Base-by-base conservation (phyloP, 345 rosid genomes). In the Mallotus nudiflorus region DNA sequence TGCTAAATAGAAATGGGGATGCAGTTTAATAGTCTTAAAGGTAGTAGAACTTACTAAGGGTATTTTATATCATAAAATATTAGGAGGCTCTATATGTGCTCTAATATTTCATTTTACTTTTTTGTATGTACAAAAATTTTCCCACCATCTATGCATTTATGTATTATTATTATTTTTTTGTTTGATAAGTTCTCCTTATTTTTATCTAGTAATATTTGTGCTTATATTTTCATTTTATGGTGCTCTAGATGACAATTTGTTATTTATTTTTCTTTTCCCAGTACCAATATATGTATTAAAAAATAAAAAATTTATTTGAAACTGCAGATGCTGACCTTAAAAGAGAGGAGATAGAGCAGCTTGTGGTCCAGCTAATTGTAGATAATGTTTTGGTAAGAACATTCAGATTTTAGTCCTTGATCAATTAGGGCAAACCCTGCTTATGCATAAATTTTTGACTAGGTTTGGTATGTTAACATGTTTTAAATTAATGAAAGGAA, bases 271-370 rank as follows among this genome's bases (percentile, higher is more conserved):
- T 9, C 20, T 29, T 29, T 27, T 49, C 44, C 58, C 49, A 8
- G 25, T 62, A 44, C 46, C 35, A 14, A 35, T 45, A 1, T 63
- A 48, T 40, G 40, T 29, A 58, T 22, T 8, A 12, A 42, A 14
- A 62, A 27, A 25, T 1, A 42, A 14, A 62, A 27, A 25, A 3
- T 62, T 42, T 12, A 4, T 4, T 33, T 50, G 16, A 35, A 29
- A 29, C 4, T n/a, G 14, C 81, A 93, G 98, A 89, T 78, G 82
- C 82, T 63, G 81, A 76, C 68, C 82, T 89, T 24, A 91, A 83
- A 77, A 87, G 84, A 76, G 97, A 91, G 73, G 88, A 86, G 72
- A 74, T 88, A 67, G 97, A 94, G 72, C 86, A 88, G 67, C 90
- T 91, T 35, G 88, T 84, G 27, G 62, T 88, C 63, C 90, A 78